Percentiles rank a stretch among this genome's conserved stretches.
Evolutionary conservation across 768 basidiomycete species (phyloP).

Genomic region (Lactifluus volemus): DNA sequence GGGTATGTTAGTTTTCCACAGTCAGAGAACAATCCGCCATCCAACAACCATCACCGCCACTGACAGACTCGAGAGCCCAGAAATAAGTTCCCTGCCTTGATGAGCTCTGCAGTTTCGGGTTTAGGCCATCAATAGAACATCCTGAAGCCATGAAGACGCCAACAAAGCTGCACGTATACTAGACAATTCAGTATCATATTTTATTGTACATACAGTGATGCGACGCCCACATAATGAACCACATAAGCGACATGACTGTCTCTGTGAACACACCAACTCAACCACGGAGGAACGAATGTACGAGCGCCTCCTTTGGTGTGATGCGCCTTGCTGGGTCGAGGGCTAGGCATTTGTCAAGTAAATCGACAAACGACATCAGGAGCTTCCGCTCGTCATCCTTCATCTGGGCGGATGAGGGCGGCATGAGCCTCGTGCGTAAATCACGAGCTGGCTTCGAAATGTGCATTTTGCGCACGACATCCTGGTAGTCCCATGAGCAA

Average conservation of each 20-base stretch:
- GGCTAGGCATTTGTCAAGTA: constrained; percentile 83
- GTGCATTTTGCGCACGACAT: constrained; percentile 71
- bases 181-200: constrained; percentile 4
- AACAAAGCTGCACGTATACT: neutral
- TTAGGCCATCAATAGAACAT: neutral
- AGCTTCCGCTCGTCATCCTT: constrained; percentile 86
- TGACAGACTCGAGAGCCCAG: neutral
- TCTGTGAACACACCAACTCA: constrained; percentile 15
- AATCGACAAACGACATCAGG: constrained; percentile 72
- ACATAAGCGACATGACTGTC: neutral
- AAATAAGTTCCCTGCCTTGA: neutral
- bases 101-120: neutral
- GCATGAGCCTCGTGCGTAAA: constrained; percentile 74
- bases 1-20: no score
- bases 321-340: constrained; percentile 83
- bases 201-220: constrained; percentile 3
- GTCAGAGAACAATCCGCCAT: neutral
- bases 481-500: constrained; percentile 37
- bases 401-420: constrained; percentile 64
- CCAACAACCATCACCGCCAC: neutral
- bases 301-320: constrained; percentile 81
- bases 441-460: constrained; percentile 79
- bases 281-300: constrained; percentile 78
- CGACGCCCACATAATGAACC: neutral
- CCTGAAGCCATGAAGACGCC: neutral